These are phyloP conservation scores for Samsoniella hepiali DNA, from an alignment of 2,329 filamentous ascomycete genomes.

Conservation along the genomic window DNA sequence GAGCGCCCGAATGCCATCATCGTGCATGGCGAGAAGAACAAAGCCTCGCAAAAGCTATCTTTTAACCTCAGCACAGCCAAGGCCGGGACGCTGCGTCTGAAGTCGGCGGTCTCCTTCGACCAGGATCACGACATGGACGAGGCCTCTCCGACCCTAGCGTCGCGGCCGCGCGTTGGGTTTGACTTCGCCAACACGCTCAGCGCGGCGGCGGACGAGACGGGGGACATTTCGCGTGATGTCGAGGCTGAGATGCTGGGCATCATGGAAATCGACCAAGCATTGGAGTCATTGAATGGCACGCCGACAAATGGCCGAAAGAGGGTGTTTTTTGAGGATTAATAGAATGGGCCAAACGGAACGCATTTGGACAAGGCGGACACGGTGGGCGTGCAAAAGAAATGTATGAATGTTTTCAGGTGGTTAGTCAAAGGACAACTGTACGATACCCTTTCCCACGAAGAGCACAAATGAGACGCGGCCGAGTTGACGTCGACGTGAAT, in stretches of 20 bases:
- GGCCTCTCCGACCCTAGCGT: slow-evolving; percentile 25
- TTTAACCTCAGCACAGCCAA: slow-evolving; percentile 51
- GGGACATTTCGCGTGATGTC: slow-evolving; percentile 51
- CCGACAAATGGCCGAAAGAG: slow-evolving; percentile 48
- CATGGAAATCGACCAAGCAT: slow-evolving; percentile 60
- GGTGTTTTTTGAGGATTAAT: slow-evolving; percentile 48
- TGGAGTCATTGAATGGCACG: slow-evolving; percentile 53
- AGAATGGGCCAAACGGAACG: slow-evolving; percentile 23
- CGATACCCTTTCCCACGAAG: slow-evolving; percentile 35
- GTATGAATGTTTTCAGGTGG: slow-evolving; percentile 21
- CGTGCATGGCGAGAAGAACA: slow-evolving; percentile 46
- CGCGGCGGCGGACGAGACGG: slow-evolving; percentile 50
- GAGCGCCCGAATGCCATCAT: slow-evolving; percentile 52
- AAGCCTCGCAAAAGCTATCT: slow-evolving; percentile 35
- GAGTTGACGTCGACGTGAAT: not conserved
- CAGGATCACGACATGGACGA: slow-evolving; percentile 24
- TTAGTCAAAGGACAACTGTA: slow-evolving; percentile 27
- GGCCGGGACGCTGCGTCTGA: slow-evolving; percentile 35
- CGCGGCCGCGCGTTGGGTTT: slow-evolving; percentile 39
- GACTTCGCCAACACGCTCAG: slow-evolving; percentile 51
- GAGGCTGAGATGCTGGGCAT: slow-evolving; percentile 63
- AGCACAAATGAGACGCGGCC: not conserved
- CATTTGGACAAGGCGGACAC: slow-evolving; percentile 22
- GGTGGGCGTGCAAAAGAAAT: slow-evolving; percentile 21
- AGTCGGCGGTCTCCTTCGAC: slow-evolving; percentile 29